Evolutionary conservation across 495 filamentous ascomycete species (phyloP).

Genomic region (Lasiosphaeris hirsuta): DNA sequence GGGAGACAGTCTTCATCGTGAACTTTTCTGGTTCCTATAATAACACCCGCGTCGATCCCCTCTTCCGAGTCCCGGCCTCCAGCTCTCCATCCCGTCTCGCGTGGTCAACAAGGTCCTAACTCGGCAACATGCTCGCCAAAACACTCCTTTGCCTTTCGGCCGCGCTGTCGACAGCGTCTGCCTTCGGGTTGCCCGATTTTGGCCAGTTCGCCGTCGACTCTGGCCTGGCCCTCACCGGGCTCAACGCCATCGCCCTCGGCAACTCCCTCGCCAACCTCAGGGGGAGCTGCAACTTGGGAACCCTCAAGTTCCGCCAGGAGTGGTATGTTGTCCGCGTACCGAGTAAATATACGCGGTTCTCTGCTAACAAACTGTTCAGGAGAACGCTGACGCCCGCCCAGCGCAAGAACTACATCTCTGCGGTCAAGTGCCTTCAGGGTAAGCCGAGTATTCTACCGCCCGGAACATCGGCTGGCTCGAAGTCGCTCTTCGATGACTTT

Average conservation of each 20-base stretch:
- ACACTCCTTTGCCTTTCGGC: neutral
- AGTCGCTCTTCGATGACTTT: conserved; percentile 58
- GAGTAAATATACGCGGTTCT: too few species aligned
- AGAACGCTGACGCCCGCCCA: conserved; percentile 42
- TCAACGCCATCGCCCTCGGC: conserved; percentile 22
- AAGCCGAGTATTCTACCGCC: conserved; percentile 41
- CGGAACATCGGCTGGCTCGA: conserved; percentile 26
- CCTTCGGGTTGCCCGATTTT: conserved; percentile 11
- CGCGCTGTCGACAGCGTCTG: neutral
- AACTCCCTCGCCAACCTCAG: conserved; percentile 15
- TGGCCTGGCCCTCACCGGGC: conserved; percentile 19
- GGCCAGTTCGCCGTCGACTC: conserved; percentile 22
- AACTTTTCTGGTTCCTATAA: conserved; percentile 1
- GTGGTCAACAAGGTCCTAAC: neutral
- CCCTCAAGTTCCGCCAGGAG: conserved; percentile 27
- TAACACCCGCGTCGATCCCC: conserved; percentile 11
- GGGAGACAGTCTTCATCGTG: neutral
- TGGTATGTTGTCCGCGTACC: conserved; percentile 12
- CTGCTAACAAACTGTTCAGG: conserved; percentile 32
- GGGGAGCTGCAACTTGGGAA: conserved; percentile 17
- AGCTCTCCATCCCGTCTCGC: neutral
- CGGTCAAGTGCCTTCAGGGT: conserved; percentile 59
- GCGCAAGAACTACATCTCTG: conserved; percentile 57
- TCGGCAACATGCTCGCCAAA: neutral
- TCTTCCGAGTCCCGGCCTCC: conserved; percentile 1